A percentile compares a stretch with the other conserved stretches of the same genome.
These are phyloP conservation scores for Ascochyta koolunga DNA, from an alignment of 2,329 filamentous ascomycete species.

Conservation along the genomic window DNA sequence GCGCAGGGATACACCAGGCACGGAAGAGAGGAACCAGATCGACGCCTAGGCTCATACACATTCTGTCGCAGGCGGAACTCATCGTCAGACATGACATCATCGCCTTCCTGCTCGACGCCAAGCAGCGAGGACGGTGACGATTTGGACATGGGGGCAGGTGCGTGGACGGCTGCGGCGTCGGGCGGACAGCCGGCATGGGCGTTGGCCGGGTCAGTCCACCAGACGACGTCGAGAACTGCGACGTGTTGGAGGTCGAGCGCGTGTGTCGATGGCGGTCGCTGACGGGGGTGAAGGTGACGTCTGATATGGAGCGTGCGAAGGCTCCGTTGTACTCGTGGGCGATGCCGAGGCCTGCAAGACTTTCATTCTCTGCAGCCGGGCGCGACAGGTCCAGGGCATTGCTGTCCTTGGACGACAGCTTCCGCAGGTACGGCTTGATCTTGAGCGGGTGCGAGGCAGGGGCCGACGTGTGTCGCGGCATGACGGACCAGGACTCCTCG, in stretches of 20 bases:
- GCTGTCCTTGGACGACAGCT: slow-evolving; percentile 57
- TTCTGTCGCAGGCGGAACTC: slow-evolving; percentile 50
- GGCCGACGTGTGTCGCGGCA: slow-evolving; percentile 32
- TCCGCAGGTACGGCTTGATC: slow-evolving; percentile 63
- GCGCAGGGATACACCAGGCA: slow-evolving; percentile 46
- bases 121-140: slow-evolving; percentile 58
- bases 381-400: slow-evolving; percentile 61
- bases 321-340: slow-evolving; percentile 51
- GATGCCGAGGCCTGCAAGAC: slow-evolving; percentile 60
- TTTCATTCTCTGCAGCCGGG: slow-evolving; percentile 61
- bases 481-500: slow-evolving; percentile 43
- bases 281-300: slow-evolving; percentile 52
- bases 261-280: slow-evolving; percentile 52
- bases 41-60: slow-evolving; percentile 47
- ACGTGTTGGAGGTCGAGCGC: slow-evolving; percentile 61
- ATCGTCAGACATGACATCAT: slow-evolving; percentile 56
- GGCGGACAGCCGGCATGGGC: slow-evolving; percentile 61
- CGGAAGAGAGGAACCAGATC: slow-evolving; percentile 55
- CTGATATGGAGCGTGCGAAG: slow-evolving; percentile 49
- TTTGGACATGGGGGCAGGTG: slow-evolving; percentile 60
- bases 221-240: slow-evolving; percentile 59
- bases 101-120: slow-evolving; percentile 52
- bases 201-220: slow-evolving; percentile 56
- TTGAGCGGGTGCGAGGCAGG: slow-evolving; percentile 45
- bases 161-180: slow-evolving; percentile 54